A percentile compares a stretch with the other conserved stretches of the same genome.
Conservation (phyloP, 495 filamentous ascomycete genomes). For the Bathelium albidoporum region DNA sequence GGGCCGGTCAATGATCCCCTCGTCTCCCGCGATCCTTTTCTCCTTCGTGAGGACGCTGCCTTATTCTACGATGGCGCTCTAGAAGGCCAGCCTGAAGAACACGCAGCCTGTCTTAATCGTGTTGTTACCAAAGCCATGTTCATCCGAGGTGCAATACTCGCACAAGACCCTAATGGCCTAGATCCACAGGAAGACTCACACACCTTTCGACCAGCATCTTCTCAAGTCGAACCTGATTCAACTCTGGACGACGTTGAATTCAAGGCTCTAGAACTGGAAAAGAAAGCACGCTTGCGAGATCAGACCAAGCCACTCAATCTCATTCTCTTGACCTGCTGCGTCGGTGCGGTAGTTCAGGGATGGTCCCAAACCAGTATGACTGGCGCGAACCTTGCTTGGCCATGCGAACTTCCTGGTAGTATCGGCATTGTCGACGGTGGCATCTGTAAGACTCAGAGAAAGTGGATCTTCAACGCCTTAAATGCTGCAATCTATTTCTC, state of each 20-base stretch:
- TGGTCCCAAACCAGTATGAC: conserved; percentile 31
- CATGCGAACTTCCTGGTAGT: conserved; percentile 6
- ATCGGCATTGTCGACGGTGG: conserved; percentile 3
- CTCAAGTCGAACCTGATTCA: background rate
- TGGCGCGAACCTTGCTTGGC: conserved; percentile 32
- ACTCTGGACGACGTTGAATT: conserved; percentile 10
- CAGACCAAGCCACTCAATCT: conserved; percentile 55
- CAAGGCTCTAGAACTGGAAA: conserved; percentile 16
- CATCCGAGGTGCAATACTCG: background rate
- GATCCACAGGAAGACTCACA: background rate
- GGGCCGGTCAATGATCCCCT: conserved; percentile 2
- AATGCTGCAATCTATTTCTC: conserved; percentile 16
- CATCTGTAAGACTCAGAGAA: conserved; percentile 7
- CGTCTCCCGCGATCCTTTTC: background rate
- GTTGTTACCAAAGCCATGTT: background rate
- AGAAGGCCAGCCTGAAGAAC: conserved; percentile 1
- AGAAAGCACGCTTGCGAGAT: conserved; percentile 17
- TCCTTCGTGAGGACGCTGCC: background rate
- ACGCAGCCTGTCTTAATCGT: background rate
- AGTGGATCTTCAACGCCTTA: conserved; percentile 15
- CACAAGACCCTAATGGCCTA: background rate
- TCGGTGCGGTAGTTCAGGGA: conserved; percentile 56
- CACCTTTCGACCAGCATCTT: conserved; percentile 2
- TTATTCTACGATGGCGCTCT: background rate
- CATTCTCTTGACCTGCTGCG: conserved; percentile 60